phyloP scores from a whole-genome alignment of 306 rosid genomes.

The Pyrus bretschneideri region DNA sequence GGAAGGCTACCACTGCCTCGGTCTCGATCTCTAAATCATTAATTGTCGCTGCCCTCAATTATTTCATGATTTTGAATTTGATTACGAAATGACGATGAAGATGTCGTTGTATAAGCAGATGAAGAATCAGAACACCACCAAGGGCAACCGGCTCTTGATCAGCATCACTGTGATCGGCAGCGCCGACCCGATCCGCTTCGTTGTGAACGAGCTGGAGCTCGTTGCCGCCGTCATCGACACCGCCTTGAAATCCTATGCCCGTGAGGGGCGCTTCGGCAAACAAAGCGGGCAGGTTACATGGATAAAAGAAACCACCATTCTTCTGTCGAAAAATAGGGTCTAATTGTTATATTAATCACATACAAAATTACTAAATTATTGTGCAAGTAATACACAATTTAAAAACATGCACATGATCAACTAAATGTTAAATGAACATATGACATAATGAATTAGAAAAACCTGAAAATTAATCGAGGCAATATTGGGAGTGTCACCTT shows the following conservation, averaged over 20 bases:
- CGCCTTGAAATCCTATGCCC: conserved; percentile 74
- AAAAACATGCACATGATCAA: too few relatives aligned
- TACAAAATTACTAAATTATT: too few relatives aligned
- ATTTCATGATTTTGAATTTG: neutral
- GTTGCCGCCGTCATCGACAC: conserved; percentile 67
- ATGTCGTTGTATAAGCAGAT: conserved; percentile 77
- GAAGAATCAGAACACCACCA: conserved; percentile 49
- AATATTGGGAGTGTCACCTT: too few relatives aligned
- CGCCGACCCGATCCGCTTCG: conserved; percentile 82
- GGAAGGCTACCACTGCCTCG: conserved; percentile 93
- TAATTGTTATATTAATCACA: too few relatives aligned
- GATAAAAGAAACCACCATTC: too few relatives aligned
- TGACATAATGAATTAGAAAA: too few relatives aligned
- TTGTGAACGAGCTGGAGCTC: conserved; percentile 61
- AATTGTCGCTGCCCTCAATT: neutral
- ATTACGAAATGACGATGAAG: neutral
- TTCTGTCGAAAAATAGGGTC: too few relatives aligned
- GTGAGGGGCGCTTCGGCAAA: conserved; percentile 67
- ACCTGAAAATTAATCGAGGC: too few relatives aligned
- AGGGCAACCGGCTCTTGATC: conserved; percentile 56
- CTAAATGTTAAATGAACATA: too few relatives aligned
- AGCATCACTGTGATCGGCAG: conserved; percentile 74
- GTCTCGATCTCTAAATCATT: conserved; percentile 65
- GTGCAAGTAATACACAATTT: too few relatives aligned
- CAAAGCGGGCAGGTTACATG: too few relatives aligned